Evolutionary conservation across 805 yeast species (phyloP).

Genomic region (Priceomyces melissophilus): DNA sequence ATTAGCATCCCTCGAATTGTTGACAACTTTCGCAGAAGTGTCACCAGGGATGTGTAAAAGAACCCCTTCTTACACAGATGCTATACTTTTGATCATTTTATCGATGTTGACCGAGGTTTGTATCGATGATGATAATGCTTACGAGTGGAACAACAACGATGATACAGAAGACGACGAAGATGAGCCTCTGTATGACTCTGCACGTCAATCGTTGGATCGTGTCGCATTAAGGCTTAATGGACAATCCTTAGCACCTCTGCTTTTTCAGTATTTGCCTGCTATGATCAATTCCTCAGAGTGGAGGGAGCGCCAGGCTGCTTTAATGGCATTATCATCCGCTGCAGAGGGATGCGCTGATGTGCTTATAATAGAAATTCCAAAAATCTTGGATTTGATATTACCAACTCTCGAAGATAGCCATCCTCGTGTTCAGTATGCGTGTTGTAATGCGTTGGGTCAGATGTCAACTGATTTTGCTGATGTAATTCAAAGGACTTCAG

Average conservation of each 20-base stretch:
- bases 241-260: slow-evolving; percentile 74
- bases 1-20: slow-evolving; percentile 80
- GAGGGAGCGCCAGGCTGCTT: slow-evolving; percentile 95
- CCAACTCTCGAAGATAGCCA: slow-evolving; percentile 86
- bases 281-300: slow-evolving; percentile 76
- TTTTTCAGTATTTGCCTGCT: slow-evolving; percentile 81
- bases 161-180: slow-evolving; percentile 76
- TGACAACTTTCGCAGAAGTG: slow-evolving; percentile 87
- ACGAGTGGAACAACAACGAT: slow-evolving; percentile 79
- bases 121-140: slow-evolving; percentile 80
- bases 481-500: slow-evolving; percentile 75
- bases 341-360: slow-evolving; percentile 97
- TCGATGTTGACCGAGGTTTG: slow-evolving; percentile 92
- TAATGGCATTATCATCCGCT: slow-evolving; percentile 94
- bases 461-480: slow-evolving; percentile 96
- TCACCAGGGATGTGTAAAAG: slow-evolving; percentile 94
- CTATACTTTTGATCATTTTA: slow-evolving; percentile 70
- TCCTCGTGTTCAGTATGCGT: slow-evolving; percentile 94
- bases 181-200: slow-evolving; percentile 85
- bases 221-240: slow-evolving; percentile 83
- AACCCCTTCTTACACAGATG: slow-evolving; percentile 65
- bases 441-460: slow-evolving; percentile 96
- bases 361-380: slow-evolving; percentile 75
- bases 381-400: slow-evolving; percentile 75
- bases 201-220: slow-evolving; percentile 92